phyloP scores from a whole-genome alignment of 441 rosid species.

The Adansonia grandidieri region DNA sequence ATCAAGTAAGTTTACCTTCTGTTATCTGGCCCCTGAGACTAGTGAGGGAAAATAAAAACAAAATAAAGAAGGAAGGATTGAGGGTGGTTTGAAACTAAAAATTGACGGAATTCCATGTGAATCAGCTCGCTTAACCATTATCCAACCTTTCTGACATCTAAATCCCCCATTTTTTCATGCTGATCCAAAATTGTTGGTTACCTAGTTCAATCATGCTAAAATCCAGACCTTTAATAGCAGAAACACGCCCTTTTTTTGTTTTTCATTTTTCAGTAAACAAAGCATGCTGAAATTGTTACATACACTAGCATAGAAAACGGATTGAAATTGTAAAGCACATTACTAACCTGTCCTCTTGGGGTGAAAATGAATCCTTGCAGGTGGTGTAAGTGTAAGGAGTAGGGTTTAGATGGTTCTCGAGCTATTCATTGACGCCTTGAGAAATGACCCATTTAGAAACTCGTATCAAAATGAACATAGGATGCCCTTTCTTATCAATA shows the following conservation, averaged over 20 bases:
- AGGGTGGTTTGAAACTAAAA: neutral
- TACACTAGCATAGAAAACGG: neutral
- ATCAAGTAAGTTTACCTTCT: neutral
- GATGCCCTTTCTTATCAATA: neutral
- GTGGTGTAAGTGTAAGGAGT: slow-evolving; percentile 1
- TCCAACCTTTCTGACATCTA: neutral
- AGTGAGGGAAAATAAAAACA: neutral
- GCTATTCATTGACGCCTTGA: neutral
- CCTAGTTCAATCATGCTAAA: neutral
- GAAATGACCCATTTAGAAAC: neutral
- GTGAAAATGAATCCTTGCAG: neutral
- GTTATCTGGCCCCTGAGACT: neutral
- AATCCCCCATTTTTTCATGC: neutral
- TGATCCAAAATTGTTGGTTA: neutral
- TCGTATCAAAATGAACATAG: neutral
- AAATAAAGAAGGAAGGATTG: neutral
- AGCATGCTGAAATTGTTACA: neutral
- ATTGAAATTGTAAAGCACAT: neutral
- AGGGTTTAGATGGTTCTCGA: neutral
- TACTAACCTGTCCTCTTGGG: neutral
- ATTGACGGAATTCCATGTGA: neutral
- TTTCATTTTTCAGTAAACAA: neutral
- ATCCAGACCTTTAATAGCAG: neutral
- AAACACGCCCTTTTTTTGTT: neutral
- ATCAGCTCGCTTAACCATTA: neutral